phyloP scores from a whole-genome alignment of 2,329 filamentous ascomycete species.

The Mycosphaerella sp. region DNA sequence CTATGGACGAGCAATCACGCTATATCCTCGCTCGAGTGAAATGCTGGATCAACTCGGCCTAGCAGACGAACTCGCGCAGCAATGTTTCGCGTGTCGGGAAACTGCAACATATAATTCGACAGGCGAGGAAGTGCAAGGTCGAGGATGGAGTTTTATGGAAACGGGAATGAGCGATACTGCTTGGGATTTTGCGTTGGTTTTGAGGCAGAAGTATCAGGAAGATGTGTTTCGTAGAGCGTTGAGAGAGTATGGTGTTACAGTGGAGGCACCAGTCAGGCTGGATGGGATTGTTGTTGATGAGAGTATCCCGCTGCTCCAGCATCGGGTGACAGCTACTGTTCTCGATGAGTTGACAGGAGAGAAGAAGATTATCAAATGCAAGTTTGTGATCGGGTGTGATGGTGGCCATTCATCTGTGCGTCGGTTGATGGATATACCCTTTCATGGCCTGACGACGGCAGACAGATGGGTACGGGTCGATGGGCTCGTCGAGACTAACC shows the following conservation, averaged over 20 bases:
- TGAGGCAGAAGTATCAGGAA: constrained; percentile 53
- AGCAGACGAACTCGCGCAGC: constrained; percentile 46
- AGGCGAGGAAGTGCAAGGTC: constrained; percentile 21
- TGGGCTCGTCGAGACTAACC: constrained; percentile 45
- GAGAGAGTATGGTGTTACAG: constrained; percentile 29
- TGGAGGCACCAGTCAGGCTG: constrained; percentile 37
- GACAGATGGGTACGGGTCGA: constrained; percentile 53
- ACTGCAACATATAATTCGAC: constrained; percentile 48
- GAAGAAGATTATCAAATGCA: constrained; percentile 44
- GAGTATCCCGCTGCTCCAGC: constrained; percentile 19
- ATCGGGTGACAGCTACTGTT: constrained; percentile 29
- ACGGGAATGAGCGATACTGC: constrained; percentile 35
- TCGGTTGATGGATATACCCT: constrained; percentile 42
- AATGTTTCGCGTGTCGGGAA: constrained; percentile 48
- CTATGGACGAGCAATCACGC: constrained; percentile 51
- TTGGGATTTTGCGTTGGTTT: constrained; percentile 49
- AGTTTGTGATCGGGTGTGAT: constrained; percentile 66
- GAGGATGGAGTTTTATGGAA: constrained; percentile 19
- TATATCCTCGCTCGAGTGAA: constrained; percentile 49
- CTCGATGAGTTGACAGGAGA: constrained; percentile 8
- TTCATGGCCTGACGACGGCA: constrained; percentile 47
- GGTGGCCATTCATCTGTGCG: constrained; percentile 66
- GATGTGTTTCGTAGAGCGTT: constrained; percentile 46
- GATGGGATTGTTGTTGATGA: constrained; percentile 37
- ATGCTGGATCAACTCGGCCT: constrained; percentile 50